These are phyloP conservation scores for Hymenoscyphus salicellus DNA, from an alignment of 2,329 filamentous ascomycete species.

Conservation along the genomic window DNA sequence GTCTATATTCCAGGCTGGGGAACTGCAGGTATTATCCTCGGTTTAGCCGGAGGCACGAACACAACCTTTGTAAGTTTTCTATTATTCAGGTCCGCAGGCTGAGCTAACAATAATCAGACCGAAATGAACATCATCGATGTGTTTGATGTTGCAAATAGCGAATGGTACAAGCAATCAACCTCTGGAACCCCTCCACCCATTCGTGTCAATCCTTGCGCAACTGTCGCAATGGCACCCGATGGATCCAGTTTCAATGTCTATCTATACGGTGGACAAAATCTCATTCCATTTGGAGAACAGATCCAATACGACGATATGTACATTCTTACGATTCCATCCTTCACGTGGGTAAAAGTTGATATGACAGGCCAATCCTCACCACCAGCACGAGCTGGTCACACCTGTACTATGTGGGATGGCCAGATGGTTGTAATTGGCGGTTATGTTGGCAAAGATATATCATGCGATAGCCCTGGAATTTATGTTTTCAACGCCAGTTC, in stretches of 20 bases:
- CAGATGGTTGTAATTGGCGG: constrained; percentile 71
- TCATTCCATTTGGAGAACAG: constrained; percentile 58
- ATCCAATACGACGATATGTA: constrained; percentile 68
- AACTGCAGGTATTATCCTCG: constrained; percentile 65
- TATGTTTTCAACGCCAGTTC: constrained; percentile 71
- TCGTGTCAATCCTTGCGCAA: constrained; percentile 70
- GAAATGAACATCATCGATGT: constrained; percentile 70
- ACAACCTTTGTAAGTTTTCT: constrained; percentile 56
- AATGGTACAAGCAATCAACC: constrained; percentile 73
- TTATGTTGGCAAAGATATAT: constrained; percentile 58
- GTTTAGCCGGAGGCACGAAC: constrained; percentile 69
- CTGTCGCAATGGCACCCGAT: constrained; percentile 65
- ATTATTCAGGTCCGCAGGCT: constrained; percentile 34
- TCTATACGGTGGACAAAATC: constrained; percentile 73
- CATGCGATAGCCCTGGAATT: constrained; percentile 65
- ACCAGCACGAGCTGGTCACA: constrained; percentile 63
- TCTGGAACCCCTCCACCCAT: constrained; percentile 60
- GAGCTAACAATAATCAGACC: constrained; percentile 40
- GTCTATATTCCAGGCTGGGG: constrained; percentile 75
- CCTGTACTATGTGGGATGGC: constrained; percentile 65
- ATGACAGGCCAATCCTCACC: constrained; percentile 52
- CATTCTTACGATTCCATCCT: constrained; percentile 70
- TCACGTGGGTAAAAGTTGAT: constrained; percentile 69
- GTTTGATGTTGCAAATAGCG: constrained; percentile 69
- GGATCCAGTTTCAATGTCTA: constrained; percentile 75